A percentile compares a stretch with the other conserved stretches of the same genome.
Evolutionary conservation across 257 asterid genomes (phyloP).

Genomic region (Linderniella brevidens): DNA sequence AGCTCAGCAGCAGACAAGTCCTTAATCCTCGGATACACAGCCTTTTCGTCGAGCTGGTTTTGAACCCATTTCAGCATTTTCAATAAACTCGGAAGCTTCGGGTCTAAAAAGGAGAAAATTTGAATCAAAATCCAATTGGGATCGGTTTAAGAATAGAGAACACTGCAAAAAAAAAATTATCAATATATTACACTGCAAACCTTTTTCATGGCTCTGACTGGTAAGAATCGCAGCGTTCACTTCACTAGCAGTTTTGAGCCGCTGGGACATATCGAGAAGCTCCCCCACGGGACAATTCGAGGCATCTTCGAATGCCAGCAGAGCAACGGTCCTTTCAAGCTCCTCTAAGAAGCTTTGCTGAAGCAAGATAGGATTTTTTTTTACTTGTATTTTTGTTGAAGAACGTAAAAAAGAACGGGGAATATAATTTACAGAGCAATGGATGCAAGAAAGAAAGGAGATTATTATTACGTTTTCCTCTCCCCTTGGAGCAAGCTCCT

Average conservation of each 20-base stretch:
- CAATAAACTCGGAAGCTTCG: constrained; percentile 82
- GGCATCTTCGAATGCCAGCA: constrained; percentile 72
- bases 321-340: constrained; percentile 63
- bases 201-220: constrained; percentile 86
- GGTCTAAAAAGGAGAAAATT: constrained; percentile 27
- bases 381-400: neutral
- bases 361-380: neutral
- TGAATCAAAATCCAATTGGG: too few species aligned
- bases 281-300: constrained; percentile 57
- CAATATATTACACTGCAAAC: constrained; percentile 12
- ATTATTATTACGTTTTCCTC: constrained; percentile 60
- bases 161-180: too few species aligned
- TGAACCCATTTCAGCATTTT: constrained; percentile 75
- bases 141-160: too few species aligned
- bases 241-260: constrained; percentile 70
- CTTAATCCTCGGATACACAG: constrained; percentile 56
- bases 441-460: neutral
- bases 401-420: neutral
- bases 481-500: constrained; percentile 90
- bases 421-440: neutral
- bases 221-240: constrained; percentile 77
- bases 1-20: constrained; percentile 58
- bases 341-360: constrained; percentile 68
- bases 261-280: constrained; percentile 64
- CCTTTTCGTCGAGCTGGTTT: constrained; percentile 63